These are phyloP conservation scores for Wickerhamomyces sp. DNA, from an alignment of 1,139 yeast species.

Conservation along the genomic window DNA sequence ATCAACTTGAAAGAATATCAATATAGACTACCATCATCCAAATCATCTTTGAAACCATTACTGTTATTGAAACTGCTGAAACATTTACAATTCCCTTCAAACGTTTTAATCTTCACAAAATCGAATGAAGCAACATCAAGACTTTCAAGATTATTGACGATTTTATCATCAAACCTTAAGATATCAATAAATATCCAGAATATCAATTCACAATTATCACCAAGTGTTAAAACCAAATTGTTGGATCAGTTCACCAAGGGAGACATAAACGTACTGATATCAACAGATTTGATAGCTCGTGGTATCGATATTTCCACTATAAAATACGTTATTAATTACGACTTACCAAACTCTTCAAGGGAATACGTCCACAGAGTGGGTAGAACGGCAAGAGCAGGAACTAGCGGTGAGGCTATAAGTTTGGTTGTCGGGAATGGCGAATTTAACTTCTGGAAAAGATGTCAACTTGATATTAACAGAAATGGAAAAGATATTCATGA, in stretches of 20 bases:
- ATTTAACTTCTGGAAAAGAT: constrained; percentile 54
- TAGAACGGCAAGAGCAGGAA: constrained; percentile 92
- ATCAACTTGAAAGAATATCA: constrained; percentile 46
- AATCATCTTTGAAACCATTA: constrained; percentile 69
- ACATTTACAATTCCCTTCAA: constrained; percentile 23
- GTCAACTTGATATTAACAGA: constrained; percentile 37
- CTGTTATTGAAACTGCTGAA: constrained; percentile 54
- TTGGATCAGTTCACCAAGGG: constrained; percentile 55
- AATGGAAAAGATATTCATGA: constrained; percentile 13
- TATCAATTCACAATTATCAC: constrained; percentile 36
- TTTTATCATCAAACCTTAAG: constrained; percentile 35
- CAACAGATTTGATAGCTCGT: constrained; percentile 92
- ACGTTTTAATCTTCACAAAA: constrained; percentile 68
- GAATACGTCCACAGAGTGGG: constrained; percentile 97
- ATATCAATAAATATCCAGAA: constrained; percentile 23
- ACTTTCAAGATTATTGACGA: constrained; percentile 54
- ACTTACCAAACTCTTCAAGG: constrained; percentile 80
- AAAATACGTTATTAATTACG: constrained; percentile 80
- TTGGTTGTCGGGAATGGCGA: constrained; percentile 76
- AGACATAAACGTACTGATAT: constrained; percentile 54
- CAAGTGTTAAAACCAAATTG: constrained; percentile 39
- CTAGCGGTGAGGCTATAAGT: constrained; percentile 68
- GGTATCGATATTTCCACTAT: constrained; percentile 82
- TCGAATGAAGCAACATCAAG: constrained; percentile 86
- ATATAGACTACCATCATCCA: constrained; percentile 49